phyloP scores from a whole-genome alignment of 306 rosid genomes.

The Dryas octopetala region DNA sequence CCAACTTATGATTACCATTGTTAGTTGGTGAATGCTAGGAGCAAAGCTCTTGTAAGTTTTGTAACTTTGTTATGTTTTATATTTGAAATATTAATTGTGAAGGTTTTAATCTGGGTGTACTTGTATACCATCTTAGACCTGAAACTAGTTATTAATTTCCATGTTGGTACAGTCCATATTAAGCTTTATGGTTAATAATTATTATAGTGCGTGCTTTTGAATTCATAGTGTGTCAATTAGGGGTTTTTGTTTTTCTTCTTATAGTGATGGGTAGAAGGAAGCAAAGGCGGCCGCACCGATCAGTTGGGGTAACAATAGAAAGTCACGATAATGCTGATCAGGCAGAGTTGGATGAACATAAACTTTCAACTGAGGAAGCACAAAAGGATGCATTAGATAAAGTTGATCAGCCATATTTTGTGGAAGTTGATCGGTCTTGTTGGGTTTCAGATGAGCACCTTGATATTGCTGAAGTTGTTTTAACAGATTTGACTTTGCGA shows the following conservation, averaged over 20 bases:
- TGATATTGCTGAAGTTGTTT: conserved; percentile 83
- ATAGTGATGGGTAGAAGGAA: conserved; percentile 77
- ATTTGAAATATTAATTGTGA: background rate
- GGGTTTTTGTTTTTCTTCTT: conserved; percentile 16
- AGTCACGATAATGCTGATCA: conserved; percentile 33
- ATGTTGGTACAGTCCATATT: background rate
- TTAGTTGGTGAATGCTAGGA: background rate
- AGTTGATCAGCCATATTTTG: conserved; percentile 52
- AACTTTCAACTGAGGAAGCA: conserved; percentile 31
- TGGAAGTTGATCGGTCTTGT: conserved; percentile 62
- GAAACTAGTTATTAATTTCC: background rate
- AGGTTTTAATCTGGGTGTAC: background rate
- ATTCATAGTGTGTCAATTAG: background rate
- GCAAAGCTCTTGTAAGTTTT: background rate
- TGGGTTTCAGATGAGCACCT: conserved; percentile 63
- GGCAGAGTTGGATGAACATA: conserved; percentile 41
- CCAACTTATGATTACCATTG: background rate
- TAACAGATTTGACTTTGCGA: conserved; percentile 47
- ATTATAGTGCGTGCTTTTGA: background rate
- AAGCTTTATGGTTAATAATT: background rate
- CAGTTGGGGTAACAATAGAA: conserved; percentile 52
- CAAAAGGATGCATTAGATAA: conserved; percentile 33
- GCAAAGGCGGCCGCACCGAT: conserved; percentile 67
- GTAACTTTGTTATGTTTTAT: background rate
- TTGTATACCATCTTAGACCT: background rate